Base-by-base conservation (phyloP, 2,329 filamentous ascomycete genomes). In the Colletotrichum agaves region DNA sequence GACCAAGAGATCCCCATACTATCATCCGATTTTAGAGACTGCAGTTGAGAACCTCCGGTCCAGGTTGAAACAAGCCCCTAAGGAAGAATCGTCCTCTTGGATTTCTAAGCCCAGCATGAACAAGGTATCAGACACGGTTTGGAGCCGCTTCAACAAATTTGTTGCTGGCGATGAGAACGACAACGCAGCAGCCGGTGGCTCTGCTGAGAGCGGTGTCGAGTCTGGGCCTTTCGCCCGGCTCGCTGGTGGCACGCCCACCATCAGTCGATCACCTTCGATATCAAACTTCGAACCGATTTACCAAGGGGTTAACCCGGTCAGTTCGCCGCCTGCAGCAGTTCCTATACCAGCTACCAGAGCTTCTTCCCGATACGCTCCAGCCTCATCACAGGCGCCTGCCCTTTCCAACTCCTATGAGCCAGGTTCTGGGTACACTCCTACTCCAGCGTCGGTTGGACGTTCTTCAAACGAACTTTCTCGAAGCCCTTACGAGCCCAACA, bases 71-170 rank as follows among this genome's bases (percentile, higher is more conserved):
- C 92, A 96, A 76, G 91, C 94, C 17, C 93, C 94, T 12, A 93
- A 91, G 75, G 93, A 96, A 72, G 90, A 88, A 62, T 90, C 90
- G 6, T 90, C 88, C 19, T 95, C 94, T 2, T 97, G 95, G 93
- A 96, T 99, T 59, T 91, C 93, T 1, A 97, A 96, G 78, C 94
- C 95, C 6, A 98, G 90, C 78, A 97, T 98, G 87, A 94, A 97
- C 78, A 97, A 97, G 79, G 93, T 98, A 0, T 96, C 94, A 2
- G 94, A 92, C 69, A 93, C 92, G 37, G 89, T 98, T 76, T 94
- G 93, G 87, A 94, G 90, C 71, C 93, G 92, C 67, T 98, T 99
- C 80, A 98, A 94, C 80, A 98, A 94, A 74, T 99, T 99, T 75
- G 94, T 99, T 69, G 90, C 92, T 58, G 97, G 96, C 13, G 95